Evolutionary conservation across 345 rosid genomes (phyloP).

Genomic region (Clarkia xantiana): DNA sequence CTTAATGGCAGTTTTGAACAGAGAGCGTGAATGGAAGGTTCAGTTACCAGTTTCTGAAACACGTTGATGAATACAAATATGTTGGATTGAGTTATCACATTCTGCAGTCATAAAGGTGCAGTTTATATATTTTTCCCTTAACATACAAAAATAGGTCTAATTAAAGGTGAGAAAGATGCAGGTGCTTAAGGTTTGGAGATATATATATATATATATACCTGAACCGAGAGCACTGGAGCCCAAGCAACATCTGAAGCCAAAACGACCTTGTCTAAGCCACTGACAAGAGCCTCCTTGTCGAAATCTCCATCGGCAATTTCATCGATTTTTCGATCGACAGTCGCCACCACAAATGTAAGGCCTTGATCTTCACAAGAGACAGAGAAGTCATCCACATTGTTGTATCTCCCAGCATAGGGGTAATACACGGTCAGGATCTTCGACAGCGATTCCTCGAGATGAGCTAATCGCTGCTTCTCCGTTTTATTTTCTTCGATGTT

Average conservation of each 20-base stretch:
- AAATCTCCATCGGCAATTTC: not conserved
- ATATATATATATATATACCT: slow-evolving; percentile 1
- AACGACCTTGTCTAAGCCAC: too few species aligned
- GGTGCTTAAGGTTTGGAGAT: too few species aligned
- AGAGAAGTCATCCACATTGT: not conserved
- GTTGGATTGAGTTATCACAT: too few species aligned
- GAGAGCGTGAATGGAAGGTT: too few species aligned
- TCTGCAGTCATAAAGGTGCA: too few species aligned
- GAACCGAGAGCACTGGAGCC: not conserved
- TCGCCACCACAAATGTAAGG: slow-evolving; percentile 3
- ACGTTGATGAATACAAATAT: too few species aligned
- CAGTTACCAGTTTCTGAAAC: too few species aligned
- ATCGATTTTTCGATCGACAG: slow-evolving; percentile 4
- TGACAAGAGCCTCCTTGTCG: not conserved
- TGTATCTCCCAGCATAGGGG: not conserved
- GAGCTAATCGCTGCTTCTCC: not conserved
- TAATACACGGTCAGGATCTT: slow-evolving; percentile 1
- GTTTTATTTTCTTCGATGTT: slow-evolving; percentile 2
- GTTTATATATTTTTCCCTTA: too few species aligned
- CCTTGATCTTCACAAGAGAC: slow-evolving; percentile 6
- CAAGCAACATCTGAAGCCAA: not conserved
- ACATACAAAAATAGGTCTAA: too few species aligned
- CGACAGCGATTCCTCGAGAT: slow-evolving; percentile 6
- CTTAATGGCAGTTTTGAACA: too few species aligned
- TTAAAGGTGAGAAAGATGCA: too few species aligned